Base-by-base conservation (phyloP, 2,329 filamentous ascomycete species). In the Diaporthe humulicola region DNA sequence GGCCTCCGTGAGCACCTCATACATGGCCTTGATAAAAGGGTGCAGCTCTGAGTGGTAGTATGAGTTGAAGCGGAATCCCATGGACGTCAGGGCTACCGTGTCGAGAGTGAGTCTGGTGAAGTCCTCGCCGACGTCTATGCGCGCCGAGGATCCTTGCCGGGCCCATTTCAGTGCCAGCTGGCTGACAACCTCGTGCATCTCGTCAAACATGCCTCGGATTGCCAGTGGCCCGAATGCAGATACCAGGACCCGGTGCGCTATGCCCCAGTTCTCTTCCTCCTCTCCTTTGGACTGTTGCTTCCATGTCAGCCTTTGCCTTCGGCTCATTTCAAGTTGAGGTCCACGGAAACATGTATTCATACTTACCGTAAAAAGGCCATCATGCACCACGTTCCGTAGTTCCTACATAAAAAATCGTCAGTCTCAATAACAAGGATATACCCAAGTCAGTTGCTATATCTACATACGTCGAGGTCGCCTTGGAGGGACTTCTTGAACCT, bases 11-110 rank as follows among this genome's bases (percentile, higher is more conserved):
- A 60, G 56, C 33, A 60, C 56, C 19, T 38, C 56, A 40, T 60
- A 38, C 89, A 92, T 90, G 40, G 88, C 85, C 54, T 85, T 80
- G 12, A 90, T 84, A 77, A 91, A 92, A 0, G 89, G 89, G 78
- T 92, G 90, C 80, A 89, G 84, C 3, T 89, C 84, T 22, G 90
- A 86, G 14, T 83, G 83, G 77, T 92, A 92, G 79, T 90, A 91
- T 0, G 86, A 88, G 79, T 91, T 91, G 83, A 91, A 91, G 2
- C 90, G 86, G 45, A 85, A 88, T 1, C 85, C 86, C 85, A 90
- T 88, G 7, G 61, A 52, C 8, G 50, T 58, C 12, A 73, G 71
- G 9, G 71, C 71, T 12, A 85, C 85, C 0, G 69, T 74, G 73
- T 56, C 76, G 64, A 78, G 74, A 10, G 77, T 75, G 15, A 78